Conservation (phyloP, 148 eudicot genomes). For the Rhododendron vialii region DNA sequence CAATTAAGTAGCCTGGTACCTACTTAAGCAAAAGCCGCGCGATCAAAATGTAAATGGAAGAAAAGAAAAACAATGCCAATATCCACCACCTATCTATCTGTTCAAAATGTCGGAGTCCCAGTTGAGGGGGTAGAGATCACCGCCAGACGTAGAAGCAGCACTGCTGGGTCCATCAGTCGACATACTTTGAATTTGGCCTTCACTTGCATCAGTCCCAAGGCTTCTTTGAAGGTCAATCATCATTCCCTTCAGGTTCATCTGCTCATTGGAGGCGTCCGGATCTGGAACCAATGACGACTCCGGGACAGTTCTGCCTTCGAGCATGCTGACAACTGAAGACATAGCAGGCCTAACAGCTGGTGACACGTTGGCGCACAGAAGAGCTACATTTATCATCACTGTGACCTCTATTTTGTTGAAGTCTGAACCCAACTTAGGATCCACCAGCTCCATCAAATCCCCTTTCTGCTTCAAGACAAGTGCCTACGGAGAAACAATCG, state of each 20-base stretch:
- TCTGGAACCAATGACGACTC: not conserved
- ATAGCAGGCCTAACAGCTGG: constrained; percentile 25
- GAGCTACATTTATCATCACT: constrained; percentile 15
- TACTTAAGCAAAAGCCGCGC: no score
- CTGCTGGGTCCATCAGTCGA: not conserved
- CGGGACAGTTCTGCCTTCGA: constrained; percentile 13
- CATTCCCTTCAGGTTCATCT: not conserved
- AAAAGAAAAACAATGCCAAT: not conserved
- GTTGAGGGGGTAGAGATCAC: constrained; percentile 16
- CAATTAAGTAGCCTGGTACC: no score
- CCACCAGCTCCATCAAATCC: constrained; percentile 20
- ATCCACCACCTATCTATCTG: no score
- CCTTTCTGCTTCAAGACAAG: constrained; percentile 15
- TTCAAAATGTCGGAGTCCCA: not conserved
- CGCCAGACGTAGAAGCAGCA: constrained; percentile 9
- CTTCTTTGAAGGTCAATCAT: not conserved
- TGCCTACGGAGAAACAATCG: constrained; percentile 9
- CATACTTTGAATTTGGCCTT: constrained; percentile 6
- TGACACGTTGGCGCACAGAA: constrained; percentile 16
- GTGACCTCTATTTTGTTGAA: constrained; percentile 16
- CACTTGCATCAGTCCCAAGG: not conserved
- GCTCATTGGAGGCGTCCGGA: not conserved
- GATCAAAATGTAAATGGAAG: no score
- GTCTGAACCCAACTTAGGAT: constrained; percentile 23
- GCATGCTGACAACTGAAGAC: constrained; percentile 29